Evolutionary conservation across 2,329 filamentous ascomycete species (phyloP), one percentile per base, ranked within the genome.

Genomic region (Thielaviopsis euricoi): DNA sequence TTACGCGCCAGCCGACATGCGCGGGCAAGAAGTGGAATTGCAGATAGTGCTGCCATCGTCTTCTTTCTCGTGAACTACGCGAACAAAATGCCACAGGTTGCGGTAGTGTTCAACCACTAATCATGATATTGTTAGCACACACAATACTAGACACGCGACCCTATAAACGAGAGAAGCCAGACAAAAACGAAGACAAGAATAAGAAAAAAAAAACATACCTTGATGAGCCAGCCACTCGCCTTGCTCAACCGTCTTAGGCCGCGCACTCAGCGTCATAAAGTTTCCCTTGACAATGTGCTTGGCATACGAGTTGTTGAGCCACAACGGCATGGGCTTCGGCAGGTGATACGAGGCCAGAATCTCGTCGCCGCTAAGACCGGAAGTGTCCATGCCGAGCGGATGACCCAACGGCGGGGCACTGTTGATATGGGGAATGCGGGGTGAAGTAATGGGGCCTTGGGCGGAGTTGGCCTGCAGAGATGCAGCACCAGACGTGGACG

Each of bases 141-240:
- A 5, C 2, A 10, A 49, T n/a, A n/a, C n/a, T n/a, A n/a, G n/a
- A 48, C 3, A 29, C 26, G 13, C 4, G 48, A 9, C 2, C 37
- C 13, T 6, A 23, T 33, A 49, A 37, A 6, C 9, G 19, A 5
- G n/a, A n/a, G 37, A 12, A 26, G 49, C 33, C 23, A 1, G 15
- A 3, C 12, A 15, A 22, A 19, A 19, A 43, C 9, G 43, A 2
- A 23, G 6, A n/a, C 12, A 49, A 17, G 12, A 46, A 13, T 7
- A 25, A 21, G 1, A 37, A 10, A 54, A 26, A n/a, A 7, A 2
- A 19, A 51, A 66, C 73, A 67, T 77, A 95, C 91, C 84, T 77
- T 96, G 91, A 70, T 96, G 89, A 62, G 90, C 90, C 64, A 96
- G 79, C 91, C 91, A 97, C 71, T 97, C 91, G 63, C 89, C 91